phyloP scores from a whole-genome alignment of 768 basidiomycete genomes.

The Termitomyces sp. region DNA sequence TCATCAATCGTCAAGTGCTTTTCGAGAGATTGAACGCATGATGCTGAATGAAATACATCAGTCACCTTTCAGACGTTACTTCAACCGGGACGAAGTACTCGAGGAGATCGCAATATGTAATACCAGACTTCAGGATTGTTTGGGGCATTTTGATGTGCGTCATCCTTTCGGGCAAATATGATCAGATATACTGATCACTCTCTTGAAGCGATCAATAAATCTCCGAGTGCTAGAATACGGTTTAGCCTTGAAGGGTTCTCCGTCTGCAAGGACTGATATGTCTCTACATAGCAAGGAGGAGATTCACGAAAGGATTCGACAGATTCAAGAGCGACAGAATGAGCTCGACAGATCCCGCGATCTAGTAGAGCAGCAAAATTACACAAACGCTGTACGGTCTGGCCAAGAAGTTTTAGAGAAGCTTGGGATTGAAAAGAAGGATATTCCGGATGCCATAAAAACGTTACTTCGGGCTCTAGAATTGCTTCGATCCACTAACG shows the following conservation, averaged over 20 bases:
- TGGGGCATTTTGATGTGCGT: constrained; percentile 52
- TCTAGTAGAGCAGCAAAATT: constrained; percentile 34
- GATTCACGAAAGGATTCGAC: constrained; percentile 15
- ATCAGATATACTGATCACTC: background rate
- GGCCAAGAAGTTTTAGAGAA: constrained; percentile 44
- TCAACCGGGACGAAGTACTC: constrained; percentile 68
- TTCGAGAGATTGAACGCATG: constrained; percentile 43
- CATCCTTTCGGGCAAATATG: background rate
- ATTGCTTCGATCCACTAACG: constrained; percentile 14
- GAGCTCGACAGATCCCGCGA: constrained; percentile 39
- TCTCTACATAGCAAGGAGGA: constrained; percentile 8
- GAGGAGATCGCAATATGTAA: constrained; percentile 53
- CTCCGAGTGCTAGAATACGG: constrained; percentile 7
- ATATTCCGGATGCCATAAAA: constrained; percentile 57
- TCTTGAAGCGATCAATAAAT: background rate
- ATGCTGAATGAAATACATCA: constrained; percentile 57
- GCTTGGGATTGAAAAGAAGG: constrained; percentile 40
- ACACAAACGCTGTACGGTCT: constrained; percentile 34
- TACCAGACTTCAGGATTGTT: constrained; percentile 51
- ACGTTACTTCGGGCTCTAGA: constrained; percentile 50
- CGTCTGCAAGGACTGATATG: background rate
- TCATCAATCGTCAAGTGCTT: constrained; percentile 29
- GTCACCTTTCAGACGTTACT: constrained; percentile 72
- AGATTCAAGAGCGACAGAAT: constrained; percentile 31
- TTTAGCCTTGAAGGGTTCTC: background rate